A percentile compares a stretch with the other conserved stretches of the same genome.
These are phyloP conservation scores for Batkoa obscura DNA, from an alignment of 371 early-diverging fungal genomes.

Conservation along the genomic window DNA sequence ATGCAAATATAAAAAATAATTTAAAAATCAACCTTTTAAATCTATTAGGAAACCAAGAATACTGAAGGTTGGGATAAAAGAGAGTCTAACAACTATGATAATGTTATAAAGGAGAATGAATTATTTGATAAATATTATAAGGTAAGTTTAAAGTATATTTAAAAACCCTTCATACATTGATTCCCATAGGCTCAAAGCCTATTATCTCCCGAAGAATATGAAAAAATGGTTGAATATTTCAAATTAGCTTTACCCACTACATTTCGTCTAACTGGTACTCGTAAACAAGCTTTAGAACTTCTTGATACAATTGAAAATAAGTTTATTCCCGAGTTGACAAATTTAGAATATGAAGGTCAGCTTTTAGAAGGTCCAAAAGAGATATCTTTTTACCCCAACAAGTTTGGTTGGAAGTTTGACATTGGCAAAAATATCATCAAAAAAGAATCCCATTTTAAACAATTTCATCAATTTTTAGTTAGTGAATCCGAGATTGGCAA, in stretches of 20 bases:
- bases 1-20: too few species aligned
- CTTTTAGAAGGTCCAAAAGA: slow-evolving; percentile 50
- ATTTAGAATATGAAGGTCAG: slow-evolving; percentile 42
- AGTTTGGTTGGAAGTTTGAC: slow-evolving; percentile 70
- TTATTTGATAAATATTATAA: slow-evolving; percentile 6
- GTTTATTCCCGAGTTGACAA: slow-evolving; percentile 30
- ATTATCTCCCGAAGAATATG: slow-evolving; percentile 60
- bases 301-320: slow-evolving; percentile 28
- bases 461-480: slow-evolving; percentile 85
- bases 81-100: not conserved
- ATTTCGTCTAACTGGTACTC: slow-evolving; percentile 82
- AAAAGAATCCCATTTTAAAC: slow-evolving; percentile 42
- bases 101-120: slow-evolving; percentile 5
- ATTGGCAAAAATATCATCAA: slow-evolving; percentile 47
- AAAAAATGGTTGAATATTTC: slow-evolving; percentile 36
- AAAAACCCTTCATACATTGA: not conserved
- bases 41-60: too few species aligned
- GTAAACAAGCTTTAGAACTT: slow-evolving; percentile 29
- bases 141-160: not conserved
- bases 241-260: slow-evolving; percentile 61
- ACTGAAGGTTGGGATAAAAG: too few species aligned
- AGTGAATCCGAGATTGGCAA: slow-evolving; percentile 91
- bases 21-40: too few species aligned
- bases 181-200: slow-evolving; percentile 46
- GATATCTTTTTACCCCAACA: slow-evolving; percentile 80